phyloP scores from a whole-genome alignment of 352 stramenopile species.

The Phytophthora hybrid region DNA sequence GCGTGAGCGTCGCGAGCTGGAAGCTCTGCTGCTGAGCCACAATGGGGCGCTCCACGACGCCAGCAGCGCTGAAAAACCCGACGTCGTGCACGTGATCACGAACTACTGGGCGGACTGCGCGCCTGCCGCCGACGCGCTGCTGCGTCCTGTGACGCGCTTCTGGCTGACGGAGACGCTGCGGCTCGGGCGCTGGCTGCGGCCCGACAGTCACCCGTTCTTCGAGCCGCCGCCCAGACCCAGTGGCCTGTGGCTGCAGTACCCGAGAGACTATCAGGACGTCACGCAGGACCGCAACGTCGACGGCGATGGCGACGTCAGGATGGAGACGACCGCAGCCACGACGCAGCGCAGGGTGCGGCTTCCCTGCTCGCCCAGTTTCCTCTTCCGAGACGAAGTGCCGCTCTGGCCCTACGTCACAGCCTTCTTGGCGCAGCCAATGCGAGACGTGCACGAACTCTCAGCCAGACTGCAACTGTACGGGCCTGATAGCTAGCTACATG shows the following conservation, averaged over 20 bases:
- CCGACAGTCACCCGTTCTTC: slow-evolving; percentile 56
- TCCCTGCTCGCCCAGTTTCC: slow-evolving; percentile 54
- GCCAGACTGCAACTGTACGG: slow-evolving; percentile 55
- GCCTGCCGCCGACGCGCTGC: background rate
- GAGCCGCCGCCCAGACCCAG: slow-evolving; percentile 36
- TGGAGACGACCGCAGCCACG: slow-evolving; percentile 18
- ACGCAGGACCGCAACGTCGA: slow-evolving; percentile 12
- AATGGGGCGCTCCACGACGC: slow-evolving; percentile 27
- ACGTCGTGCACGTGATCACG: slow-evolving; percentile 53
- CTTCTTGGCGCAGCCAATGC: slow-evolving; percentile 56
- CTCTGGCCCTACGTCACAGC: slow-evolving; percentile 78
- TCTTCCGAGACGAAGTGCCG: slow-evolving; percentile 50
- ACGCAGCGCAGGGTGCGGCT: slow-evolving; percentile 35
- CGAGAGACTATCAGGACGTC: slow-evolving; percentile 39
- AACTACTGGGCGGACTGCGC: slow-evolving; percentile 60
- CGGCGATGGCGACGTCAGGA: slow-evolving; percentile 29
- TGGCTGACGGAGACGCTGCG: slow-evolving; percentile 64
- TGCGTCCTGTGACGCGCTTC: slow-evolving; percentile 55
- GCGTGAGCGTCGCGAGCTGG: slow-evolving; percentile 23
- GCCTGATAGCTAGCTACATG: background rate
- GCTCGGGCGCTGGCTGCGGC: slow-evolving; percentile 44
- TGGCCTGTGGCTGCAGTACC: slow-evolving; percentile 49
- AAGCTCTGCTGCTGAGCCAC: slow-evolving; percentile 15
- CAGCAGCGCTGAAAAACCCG: background rate
- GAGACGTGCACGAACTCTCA: slow-evolving; percentile 42